Evolutionary conservation across 148 eudicot species (phyloP).

Genomic region (Talinum fruticosum): DNA sequence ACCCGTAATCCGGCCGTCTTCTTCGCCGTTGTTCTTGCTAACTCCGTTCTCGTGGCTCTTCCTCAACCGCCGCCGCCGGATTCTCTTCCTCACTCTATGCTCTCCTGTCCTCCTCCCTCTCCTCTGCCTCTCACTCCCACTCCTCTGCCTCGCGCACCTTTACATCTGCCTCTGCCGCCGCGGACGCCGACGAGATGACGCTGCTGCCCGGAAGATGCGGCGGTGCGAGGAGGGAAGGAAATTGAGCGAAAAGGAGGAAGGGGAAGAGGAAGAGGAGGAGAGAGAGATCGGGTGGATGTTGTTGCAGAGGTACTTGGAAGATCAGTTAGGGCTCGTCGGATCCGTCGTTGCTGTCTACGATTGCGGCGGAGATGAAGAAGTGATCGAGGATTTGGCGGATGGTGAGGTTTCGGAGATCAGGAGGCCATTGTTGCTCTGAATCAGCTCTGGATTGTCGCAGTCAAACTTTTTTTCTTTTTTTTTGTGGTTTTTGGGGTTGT

Average conservation of each 20-base stretch:
- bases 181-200: conserved; percentile 17
- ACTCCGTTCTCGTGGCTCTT: conserved; percentile 27
- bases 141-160: conserved; percentile 39
- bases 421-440: conserved; percentile 1
- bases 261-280: conserved; percentile 12
- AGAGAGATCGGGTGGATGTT: conserved; percentile 33
- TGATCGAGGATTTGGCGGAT: background rate
- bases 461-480: background rate
- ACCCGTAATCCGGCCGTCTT: conserved; percentile 16
- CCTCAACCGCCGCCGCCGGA: conserved; percentile 28
- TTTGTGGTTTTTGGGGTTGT: background rate
- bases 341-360: conserved; percentile 28
- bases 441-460: background rate
- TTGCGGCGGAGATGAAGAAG: conserved; percentile 29
- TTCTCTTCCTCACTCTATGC: conserved; percentile 32
- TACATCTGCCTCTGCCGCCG: conserved; percentile 35
- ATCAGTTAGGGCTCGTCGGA: conserved; percentile 48
- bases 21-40: background rate
- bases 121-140: conserved; percentile 36
- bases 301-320: conserved; percentile 58
- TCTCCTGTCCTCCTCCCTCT: conserved; percentile 49
- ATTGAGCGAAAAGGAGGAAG: conserved; percentile 13
- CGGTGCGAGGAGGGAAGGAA: conserved; percentile 28
- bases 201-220: conserved; percentile 14
- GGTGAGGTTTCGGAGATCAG: background rate